These are phyloP conservation scores for Globisporangium solare DNA, from an alignment of 352 stramenopile genomes.

Conservation along the genomic window DNA sequence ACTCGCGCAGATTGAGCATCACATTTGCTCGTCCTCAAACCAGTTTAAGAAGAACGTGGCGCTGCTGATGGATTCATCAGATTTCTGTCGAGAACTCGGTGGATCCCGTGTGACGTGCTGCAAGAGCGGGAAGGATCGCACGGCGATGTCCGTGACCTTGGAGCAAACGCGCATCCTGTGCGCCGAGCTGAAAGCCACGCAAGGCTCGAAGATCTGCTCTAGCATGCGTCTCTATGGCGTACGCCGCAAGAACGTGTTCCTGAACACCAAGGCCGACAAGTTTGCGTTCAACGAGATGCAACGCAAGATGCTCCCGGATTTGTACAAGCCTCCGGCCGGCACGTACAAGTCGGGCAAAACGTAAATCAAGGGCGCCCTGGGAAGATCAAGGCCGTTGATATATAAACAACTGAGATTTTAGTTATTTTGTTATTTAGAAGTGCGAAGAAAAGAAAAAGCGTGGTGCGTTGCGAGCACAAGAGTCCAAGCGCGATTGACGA, in stretches of 20 bases:
- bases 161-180: slow-evolving; percentile 82
- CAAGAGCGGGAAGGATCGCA: slow-evolving; percentile 97
- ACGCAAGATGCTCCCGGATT: slow-evolving; percentile 79
- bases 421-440: slow-evolving; percentile 17
- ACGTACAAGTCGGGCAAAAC: slow-evolving; percentile 86
- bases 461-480: slow-evolving; percentile 1
- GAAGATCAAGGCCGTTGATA: slow-evolving; percentile 1
- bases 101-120: slow-evolving; percentile 94
- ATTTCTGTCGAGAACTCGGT: slow-evolving; percentile 84
- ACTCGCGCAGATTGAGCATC: slow-evolving; percentile 63
- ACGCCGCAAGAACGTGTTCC: slow-evolving; percentile 74
- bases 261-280: slow-evolving; percentile 82
- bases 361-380: slow-evolving; percentile 24
- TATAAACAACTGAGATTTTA: slow-evolving; percentile 3
- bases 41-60: slow-evolving; percentile 83
- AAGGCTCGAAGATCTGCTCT: slow-evolving; percentile 49
- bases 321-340: slow-evolving; percentile 74
- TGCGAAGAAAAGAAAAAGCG: slow-evolving; percentile 4
- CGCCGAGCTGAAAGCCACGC: slow-evolving; percentile 47
- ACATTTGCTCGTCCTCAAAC: slow-evolving; percentile 59
- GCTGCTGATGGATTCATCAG: slow-evolving; percentile 74
- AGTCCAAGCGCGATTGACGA: neutral
- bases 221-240: slow-evolving; percentile 78
- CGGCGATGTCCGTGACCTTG: slow-evolving; percentile 96
- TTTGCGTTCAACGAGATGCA: slow-evolving; percentile 89